phyloP scores from a whole-genome alignment of 2,329 filamentous ascomycete species.

The Cercospora sp. region DNA sequence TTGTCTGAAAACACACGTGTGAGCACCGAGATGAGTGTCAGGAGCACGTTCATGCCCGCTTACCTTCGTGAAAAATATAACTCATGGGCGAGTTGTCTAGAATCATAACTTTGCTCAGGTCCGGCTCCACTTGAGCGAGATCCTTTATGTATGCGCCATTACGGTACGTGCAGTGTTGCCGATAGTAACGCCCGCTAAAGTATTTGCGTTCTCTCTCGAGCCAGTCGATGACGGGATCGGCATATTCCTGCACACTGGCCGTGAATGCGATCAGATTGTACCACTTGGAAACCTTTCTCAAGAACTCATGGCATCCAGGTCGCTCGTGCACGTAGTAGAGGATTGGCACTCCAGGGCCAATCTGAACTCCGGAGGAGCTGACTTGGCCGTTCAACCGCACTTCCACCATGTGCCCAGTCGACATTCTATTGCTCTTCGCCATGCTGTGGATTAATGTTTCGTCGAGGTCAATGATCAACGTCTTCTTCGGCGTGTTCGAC shows the following conservation, averaged over 20 bases:
- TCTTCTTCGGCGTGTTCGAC: slow-evolving; percentile 73
- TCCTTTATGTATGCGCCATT: slow-evolving; percentile 99
- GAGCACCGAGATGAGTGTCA: slow-evolving; percentile 8
- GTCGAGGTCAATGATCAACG: slow-evolving; percentile 90
- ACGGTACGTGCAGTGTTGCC: slow-evolving; percentile 93
- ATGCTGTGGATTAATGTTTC: slow-evolving; percentile 98
- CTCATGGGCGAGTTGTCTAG: slow-evolving; percentile 97
- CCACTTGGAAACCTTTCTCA: slow-evolving; percentile 93
- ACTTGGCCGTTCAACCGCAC: slow-evolving; percentile 52
- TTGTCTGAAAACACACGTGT: slow-evolving; percentile 65
- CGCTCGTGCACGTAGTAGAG: slow-evolving; percentile 98
- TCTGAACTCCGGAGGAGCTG: slow-evolving; percentile 32
- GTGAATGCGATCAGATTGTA: slow-evolving; percentile 97
- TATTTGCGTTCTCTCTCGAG: slow-evolving; percentile 95
- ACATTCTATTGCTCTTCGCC: slow-evolving; percentile 93
- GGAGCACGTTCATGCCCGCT: slow-evolving; percentile 34
- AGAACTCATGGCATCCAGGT: slow-evolving; percentile 93
- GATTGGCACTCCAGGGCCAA: slow-evolving; percentile 90
- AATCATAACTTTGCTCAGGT: slow-evolving; percentile 98
- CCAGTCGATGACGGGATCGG: slow-evolving; percentile 98
- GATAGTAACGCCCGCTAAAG: slow-evolving; percentile 90
- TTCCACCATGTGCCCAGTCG: slow-evolving; percentile 97
- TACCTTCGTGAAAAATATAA: slow-evolving; percentile 98
- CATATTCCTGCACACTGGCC: slow-evolving; percentile 96
- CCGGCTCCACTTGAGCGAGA: slow-evolving; percentile 90